Percentiles rank a stretch among this genome's conserved stretches.
Conservation (phyloP, 495 filamentous ascomycete genomes). For the Apiosordaria backusii region DNA sequence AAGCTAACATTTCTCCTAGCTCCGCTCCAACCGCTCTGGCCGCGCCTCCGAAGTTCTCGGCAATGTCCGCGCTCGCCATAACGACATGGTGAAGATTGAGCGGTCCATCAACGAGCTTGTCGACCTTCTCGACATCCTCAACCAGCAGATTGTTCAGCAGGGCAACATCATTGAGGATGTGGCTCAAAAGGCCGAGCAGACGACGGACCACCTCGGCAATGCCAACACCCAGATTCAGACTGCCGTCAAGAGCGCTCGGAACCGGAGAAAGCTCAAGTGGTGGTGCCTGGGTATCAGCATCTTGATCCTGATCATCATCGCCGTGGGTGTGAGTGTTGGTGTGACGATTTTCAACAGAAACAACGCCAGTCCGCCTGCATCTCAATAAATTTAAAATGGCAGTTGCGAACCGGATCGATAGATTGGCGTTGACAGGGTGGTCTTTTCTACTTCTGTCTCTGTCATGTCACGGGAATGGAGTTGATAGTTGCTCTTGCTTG, state of each 20-base stretch:
- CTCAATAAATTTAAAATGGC: not conserved
- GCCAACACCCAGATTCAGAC: constrained; percentile 60
- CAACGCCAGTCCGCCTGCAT: not conserved
- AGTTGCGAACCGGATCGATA: too few relatives aligned
- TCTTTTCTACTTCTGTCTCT: not conserved
- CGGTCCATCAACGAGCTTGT: constrained; percentile 61
- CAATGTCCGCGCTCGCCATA: constrained; percentile 70
- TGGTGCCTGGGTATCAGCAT: constrained; percentile 60
- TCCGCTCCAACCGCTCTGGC: constrained; percentile 64
- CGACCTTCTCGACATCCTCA: constrained; percentile 63
- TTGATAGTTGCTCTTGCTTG: too few relatives aligned
- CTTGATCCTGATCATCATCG: constrained; percentile 52
- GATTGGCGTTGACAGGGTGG: not conserved
- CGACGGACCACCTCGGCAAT: constrained; percentile 53
- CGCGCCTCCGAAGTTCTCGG: constrained; percentile 64
- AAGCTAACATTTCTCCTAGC: constrained; percentile 40
- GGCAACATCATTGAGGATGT: constrained; percentile 52
- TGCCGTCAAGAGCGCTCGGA: constrained; percentile 55
- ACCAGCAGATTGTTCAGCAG: constrained; percentile 61
- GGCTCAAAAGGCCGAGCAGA: constrained; percentile 54
- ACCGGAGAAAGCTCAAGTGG: constrained; percentile 67
- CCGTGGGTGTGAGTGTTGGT: constrained; percentile 44
- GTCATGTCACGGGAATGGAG: not conserved
- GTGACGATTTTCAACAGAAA: constrained; percentile 23
- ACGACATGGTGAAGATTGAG: constrained; percentile 71